Conservation (phyloP, 176 grass and related monocot species). For the Aegilops bicornis region DNA sequence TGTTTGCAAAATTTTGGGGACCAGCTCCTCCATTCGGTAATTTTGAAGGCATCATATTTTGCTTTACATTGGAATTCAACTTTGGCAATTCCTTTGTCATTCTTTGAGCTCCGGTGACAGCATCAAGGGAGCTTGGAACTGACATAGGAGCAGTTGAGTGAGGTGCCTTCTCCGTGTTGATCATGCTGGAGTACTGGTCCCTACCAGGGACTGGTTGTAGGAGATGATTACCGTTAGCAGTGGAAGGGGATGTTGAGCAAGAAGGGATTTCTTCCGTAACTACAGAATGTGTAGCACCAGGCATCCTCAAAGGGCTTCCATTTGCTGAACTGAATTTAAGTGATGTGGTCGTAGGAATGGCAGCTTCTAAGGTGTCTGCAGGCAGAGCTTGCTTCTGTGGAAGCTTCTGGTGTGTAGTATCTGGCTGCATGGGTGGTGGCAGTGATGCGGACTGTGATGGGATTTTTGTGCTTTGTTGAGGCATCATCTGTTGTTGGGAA, state of each 20-base stretch:
- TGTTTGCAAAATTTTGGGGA: constrained; percentile 61
- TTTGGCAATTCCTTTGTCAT: constrained; percentile 53
- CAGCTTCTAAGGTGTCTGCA: constrained; percentile 36
- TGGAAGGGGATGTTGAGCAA: constrained; percentile 85
- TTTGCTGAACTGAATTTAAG: constrained; percentile 33
- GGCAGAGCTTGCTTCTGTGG: constrained; percentile 57
- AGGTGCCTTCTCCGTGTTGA: constrained; percentile 59
- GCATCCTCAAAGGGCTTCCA: constrained; percentile 47
- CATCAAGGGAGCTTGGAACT: constrained; percentile 56
- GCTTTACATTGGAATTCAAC: constrained; percentile 64
- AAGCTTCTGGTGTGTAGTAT: constrained; percentile 49
- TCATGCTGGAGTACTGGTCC: constrained; percentile 36
- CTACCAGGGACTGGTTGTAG: constrained; percentile 40
- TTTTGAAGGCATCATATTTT: constrained; percentile 55
- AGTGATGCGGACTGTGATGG: constrained; percentile 33
- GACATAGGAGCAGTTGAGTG: constrained; percentile 50
- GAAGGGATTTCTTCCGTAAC: constrained; percentile 84
- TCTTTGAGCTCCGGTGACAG: constrained; percentile 27
- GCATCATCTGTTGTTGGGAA: constrained; percentile 63
- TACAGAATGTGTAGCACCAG: constrained; percentile 51
- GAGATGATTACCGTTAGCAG: constrained; percentile 55
- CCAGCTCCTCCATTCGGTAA: constrained; percentile 44
- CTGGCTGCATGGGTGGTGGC: constrained; percentile 42
- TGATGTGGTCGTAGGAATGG: constrained; percentile 19
- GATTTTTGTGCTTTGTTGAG: constrained; percentile 52